Evolutionary conservation across 306 rosid species (phyloP).

Genomic region (Quillaja saponaria): DNA sequence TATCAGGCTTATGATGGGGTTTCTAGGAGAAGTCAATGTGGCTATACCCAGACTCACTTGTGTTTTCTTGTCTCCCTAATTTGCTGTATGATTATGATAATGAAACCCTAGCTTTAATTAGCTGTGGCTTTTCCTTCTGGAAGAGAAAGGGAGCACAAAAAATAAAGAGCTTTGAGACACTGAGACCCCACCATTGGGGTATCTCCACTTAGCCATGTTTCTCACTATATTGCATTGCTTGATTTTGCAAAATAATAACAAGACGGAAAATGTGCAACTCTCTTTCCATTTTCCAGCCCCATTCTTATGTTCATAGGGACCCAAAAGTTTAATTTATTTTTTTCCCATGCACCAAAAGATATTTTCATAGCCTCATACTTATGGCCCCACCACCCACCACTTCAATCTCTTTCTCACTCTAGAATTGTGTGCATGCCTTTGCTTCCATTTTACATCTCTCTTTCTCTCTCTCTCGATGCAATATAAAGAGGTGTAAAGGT

Average conservation of each 20-base stretch:
- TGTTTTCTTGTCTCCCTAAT: too few relatives aligned
- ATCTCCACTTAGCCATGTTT: constrained; percentile 53
- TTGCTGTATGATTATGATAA: too few relatives aligned
- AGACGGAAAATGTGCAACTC: constrained; percentile 54
- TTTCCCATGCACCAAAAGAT: constrained; percentile 76
- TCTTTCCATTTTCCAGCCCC: constrained; percentile 59
- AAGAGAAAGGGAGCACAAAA: too few relatives aligned
- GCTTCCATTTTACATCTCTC: constrained; percentile 86
- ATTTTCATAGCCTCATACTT: constrained; percentile 48
- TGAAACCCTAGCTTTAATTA: too few relatives aligned
- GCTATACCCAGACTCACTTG: constrained; percentile 70
- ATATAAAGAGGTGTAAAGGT: constrained; percentile 71
- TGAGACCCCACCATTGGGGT: constrained; percentile 54
- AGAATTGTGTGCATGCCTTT: constrained; percentile 77
- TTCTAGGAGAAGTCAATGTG: constrained; percentile 63
- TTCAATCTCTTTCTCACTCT: constrained; percentile 52
- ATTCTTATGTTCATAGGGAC: constrained; percentile 64
- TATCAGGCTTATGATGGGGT: constrained; percentile 47
- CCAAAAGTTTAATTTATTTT: constrained; percentile 42
- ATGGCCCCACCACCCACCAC: constrained; percentile 52
- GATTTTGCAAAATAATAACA: constrained; percentile 39
- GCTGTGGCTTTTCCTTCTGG: too few relatives aligned
- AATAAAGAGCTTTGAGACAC: constrained; percentile 48
- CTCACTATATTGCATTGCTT: constrained; percentile 48
- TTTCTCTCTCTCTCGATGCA: constrained; percentile 56